phyloP scores from a whole-genome alignment of 768 basidiomycete species.

The Mycena pura region DNA sequence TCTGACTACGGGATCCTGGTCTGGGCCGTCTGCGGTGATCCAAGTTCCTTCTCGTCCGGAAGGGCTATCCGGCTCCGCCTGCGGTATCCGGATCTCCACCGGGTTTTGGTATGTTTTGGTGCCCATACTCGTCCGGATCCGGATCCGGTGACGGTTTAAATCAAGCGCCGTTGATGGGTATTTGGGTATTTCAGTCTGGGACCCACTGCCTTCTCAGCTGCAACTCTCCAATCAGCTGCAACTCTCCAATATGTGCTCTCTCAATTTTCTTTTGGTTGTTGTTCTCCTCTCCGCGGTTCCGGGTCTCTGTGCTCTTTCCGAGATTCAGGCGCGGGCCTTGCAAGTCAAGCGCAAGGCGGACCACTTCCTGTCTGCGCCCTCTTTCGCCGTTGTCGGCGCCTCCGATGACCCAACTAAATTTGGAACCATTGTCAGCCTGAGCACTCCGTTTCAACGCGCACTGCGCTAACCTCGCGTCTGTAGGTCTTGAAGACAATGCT shows the following conservation, averaged over 20 bases:
- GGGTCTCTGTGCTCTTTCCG: not conserved
- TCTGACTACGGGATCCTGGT: too few relatives aligned
- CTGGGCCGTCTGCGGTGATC: too few relatives aligned
- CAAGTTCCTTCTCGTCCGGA: too few relatives aligned
- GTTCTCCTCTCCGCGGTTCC: not conserved
- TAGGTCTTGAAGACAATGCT: constrained; percentile 64
- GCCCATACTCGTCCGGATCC: too few relatives aligned
- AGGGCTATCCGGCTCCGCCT: too few relatives aligned
- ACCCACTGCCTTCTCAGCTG: not conserved
- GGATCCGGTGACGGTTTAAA: not conserved
- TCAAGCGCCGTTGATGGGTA: constrained; percentile 12
- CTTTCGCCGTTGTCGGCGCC: constrained; percentile 64
- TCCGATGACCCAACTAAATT: constrained; percentile 58
- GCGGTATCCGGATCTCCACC: too few relatives aligned
- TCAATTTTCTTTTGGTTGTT: too few relatives aligned
- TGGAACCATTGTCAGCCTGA: constrained; percentile 20
- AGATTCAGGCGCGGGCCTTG: not conserved
- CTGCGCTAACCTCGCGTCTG: not conserved
- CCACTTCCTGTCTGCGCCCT: constrained; percentile 51
- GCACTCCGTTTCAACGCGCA: not conserved
- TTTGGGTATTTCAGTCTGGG: not conserved
- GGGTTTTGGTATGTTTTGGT: too few relatives aligned
- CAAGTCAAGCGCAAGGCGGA: constrained; percentile 11
- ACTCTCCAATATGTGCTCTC: not conserved
- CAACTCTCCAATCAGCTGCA: too few relatives aligned